A percentile compares a stretch with the other conserved stretches of the same genome.
Conservation (phyloP, 768 basidiomycete species). For the Leccinum uliginosum region DNA sequence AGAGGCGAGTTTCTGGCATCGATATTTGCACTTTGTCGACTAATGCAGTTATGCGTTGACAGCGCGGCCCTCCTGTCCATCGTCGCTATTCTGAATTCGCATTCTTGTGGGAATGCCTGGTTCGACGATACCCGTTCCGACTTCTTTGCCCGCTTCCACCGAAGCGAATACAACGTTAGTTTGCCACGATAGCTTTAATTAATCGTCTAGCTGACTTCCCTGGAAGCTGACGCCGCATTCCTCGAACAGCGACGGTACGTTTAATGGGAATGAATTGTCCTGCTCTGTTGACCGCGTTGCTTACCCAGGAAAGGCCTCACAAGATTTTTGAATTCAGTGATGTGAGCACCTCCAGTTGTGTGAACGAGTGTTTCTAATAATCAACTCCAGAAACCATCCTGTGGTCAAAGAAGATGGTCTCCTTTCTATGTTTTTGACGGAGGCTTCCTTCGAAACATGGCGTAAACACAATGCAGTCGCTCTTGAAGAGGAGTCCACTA, state of each 20-base stretch:
- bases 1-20: constrained; percentile 49
- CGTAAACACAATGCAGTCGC: constrained; percentile 72
- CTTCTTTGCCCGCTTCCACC: constrained; percentile 85
- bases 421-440: constrained; percentile 74
- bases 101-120: constrained; percentile 83
- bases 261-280: neutral
- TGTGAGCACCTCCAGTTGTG: constrained; percentile 42
- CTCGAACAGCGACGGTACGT: constrained; percentile 81
- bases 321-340: constrained; percentile 73
- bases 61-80: constrained; percentile 67
- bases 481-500: constrained; percentile 82
- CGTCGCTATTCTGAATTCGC: constrained; percentile 93
- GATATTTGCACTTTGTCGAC: constrained; percentile 7
- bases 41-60: constrained; percentile 13
- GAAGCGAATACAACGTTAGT: constrained; percentile 85
- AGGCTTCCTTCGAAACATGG: constrained; percentile 84
- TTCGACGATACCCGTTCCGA: constrained; percentile 90
- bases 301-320: constrained; percentile 66
- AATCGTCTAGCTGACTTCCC: constrained; percentile 2
- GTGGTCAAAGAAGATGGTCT: constrained; percentile 85
- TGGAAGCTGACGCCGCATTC: constrained; percentile 79
- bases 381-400: constrained; percentile 77
- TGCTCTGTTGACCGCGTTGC: neutral
- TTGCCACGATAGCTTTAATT: neutral
- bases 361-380: neutral